Conservation (phyloP, 2,329 filamentous ascomycete species). For the Aspergillus phoenicis region DNA sequence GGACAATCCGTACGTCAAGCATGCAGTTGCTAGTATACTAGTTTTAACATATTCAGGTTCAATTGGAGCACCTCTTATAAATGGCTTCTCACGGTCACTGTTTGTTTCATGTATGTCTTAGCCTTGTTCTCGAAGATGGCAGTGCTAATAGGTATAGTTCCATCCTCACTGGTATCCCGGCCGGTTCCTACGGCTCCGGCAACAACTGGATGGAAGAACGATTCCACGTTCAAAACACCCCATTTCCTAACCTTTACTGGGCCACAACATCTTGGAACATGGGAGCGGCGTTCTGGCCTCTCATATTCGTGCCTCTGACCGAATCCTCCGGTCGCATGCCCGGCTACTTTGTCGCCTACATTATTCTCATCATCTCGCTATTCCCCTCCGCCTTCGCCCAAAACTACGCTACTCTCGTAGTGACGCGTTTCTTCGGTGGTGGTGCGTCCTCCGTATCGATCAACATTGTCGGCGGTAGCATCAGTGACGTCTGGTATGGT, state of each 20-base stretch:
- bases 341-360: conserved; percentile 48
- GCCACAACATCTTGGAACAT: conserved; percentile 42
- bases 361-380: conserved; percentile 45
- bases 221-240: conserved; percentile 38
- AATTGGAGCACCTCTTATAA: conserved; percentile 47
- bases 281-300: conserved; percentile 42
- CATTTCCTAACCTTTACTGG: conserved; percentile 39
- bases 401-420: conserved; percentile 50
- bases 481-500: conserved; percentile 42
- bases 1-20: conserved; percentile 30
- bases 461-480: conserved; percentile 43
- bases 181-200: conserved; percentile 44
- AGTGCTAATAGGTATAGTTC: conserved; percentile 27
- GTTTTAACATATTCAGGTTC: conserved; percentile 31
- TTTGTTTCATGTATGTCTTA: conserved; percentile 44
- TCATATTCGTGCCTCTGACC: conserved; percentile 41
- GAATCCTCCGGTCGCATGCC: conserved; percentile 49
- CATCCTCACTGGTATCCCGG: conserved; percentile 45
- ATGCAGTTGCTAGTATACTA: not conserved
- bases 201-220: conserved; percentile 33
- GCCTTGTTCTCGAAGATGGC: not conserved
- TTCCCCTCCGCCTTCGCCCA: conserved; percentile 47
- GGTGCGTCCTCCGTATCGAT: conserved; percentile 48
- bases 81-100: conserved; percentile 46
- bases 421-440: conserved; percentile 49